A percentile compares a stretch with the other conserved stretches of the same genome.
Evolutionary conservation across 768 basidiomycete genomes (phyloP).

Genomic region (Sporobolomyces phaffii): DNA sequence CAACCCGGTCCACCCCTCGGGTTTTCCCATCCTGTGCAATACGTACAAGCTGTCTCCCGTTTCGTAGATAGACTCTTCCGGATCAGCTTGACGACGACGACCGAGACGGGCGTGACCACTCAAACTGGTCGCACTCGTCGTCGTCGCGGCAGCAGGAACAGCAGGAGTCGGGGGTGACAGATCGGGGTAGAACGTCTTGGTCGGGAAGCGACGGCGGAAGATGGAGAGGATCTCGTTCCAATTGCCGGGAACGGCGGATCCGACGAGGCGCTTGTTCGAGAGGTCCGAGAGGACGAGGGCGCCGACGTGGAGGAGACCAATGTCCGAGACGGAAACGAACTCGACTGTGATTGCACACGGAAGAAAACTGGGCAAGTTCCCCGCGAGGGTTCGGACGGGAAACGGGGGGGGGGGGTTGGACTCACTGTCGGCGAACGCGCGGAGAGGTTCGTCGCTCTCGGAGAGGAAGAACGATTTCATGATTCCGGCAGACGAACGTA

Average conservation of each 20-base stretch:
- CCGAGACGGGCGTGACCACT: no score
- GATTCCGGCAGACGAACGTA: background rate
- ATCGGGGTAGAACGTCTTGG: background rate
- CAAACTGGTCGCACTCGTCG: no score
- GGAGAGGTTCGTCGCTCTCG: constrained; percentile 15
- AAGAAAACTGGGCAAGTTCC: constrained; percentile 7
- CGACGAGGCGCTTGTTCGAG: constrained; percentile 37
- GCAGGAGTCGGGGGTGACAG: no score
- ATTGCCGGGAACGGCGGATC: background rate
- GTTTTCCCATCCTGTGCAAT: background rate
- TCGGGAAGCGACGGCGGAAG: background rate
- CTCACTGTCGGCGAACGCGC: constrained; percentile 26
- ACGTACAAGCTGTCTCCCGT: no score
- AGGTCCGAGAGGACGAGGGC: constrained; percentile 41
- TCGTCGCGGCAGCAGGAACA: no score
- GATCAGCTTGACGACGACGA: background rate
- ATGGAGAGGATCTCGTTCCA: background rate
- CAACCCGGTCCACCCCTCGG: background rate
- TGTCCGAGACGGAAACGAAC: constrained; percentile 48
- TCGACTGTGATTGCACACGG: constrained; percentile 9
- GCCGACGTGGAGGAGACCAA: constrained; percentile 45
- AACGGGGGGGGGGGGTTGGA: background rate
- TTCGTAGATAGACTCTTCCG: background rate
- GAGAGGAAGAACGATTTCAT: background rate
- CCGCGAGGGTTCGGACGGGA: no score